Conservation (phyloP, 345 rosid genomes). For the Brassica carinata region DNA sequence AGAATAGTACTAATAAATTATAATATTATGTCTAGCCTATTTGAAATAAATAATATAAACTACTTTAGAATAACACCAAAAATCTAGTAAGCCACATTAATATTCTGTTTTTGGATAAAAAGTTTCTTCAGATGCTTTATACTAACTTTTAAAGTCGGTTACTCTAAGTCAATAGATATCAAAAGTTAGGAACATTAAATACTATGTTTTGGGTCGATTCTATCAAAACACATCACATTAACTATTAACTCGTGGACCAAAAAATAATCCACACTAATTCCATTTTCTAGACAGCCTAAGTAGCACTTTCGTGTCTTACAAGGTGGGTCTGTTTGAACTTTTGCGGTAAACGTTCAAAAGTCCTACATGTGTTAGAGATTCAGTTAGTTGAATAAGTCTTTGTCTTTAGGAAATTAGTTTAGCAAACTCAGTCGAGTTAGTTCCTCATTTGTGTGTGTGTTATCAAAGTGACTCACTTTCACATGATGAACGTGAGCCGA, state of each 20-base stretch:
- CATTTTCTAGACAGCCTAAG: conserved; percentile 15
- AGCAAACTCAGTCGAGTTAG: neutral
- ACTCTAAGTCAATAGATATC: neutral
- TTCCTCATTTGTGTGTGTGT: neutral
- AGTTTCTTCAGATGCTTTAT: neutral
- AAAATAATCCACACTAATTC: conserved; percentile 6
- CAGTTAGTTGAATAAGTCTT: no score
- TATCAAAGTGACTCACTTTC: neutral
- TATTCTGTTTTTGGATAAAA: neutral
- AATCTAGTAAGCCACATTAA: neutral
- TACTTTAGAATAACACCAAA: neutral
- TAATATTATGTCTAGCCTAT: neutral
- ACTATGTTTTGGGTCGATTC: neutral
- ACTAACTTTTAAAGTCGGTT: neutral
- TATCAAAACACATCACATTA: neutral
- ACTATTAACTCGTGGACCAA: neutral
- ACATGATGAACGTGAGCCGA: conserved; percentile 52
- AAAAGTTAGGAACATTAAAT: neutral
- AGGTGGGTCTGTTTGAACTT: neutral
- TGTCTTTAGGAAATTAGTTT: no score
- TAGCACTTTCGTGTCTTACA: neutral
- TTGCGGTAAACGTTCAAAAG: neutral
- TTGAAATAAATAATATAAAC: neutral
- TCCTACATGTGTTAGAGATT: neutral
- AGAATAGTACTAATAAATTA: neutral